A percentile compares a stretch with the other conserved stretches of the same genome.
Evolutionary conservation across 2,329 filamentous ascomycete species (phyloP).

Genomic region (Aspergillus bombycis): DNA sequence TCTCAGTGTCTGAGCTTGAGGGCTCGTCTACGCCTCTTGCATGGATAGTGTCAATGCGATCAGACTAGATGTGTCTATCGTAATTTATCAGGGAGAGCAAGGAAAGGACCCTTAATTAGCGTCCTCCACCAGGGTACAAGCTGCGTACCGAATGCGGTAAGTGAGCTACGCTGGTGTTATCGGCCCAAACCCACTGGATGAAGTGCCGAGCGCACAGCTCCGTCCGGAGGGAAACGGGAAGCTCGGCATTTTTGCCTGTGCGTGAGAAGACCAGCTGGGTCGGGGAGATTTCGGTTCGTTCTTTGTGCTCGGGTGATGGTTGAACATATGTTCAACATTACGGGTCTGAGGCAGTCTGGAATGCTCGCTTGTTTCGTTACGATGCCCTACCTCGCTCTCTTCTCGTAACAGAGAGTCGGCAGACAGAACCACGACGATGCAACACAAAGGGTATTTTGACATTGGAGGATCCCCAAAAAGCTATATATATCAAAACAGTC

Average conservation of each 20-base stretch:
- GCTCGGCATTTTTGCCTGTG: background rate
- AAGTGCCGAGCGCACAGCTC: background rate
- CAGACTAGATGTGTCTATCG: background rate
- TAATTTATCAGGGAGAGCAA: background rate
- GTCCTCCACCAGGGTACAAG: background rate
- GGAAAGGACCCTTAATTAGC: background rate
- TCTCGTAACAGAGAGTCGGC: background rate
- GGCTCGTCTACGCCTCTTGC: background rate
- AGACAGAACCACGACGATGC: background rate
- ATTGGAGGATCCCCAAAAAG: background rate
- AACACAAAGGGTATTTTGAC: slow-evolving; percentile 4
- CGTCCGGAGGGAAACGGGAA: background rate
- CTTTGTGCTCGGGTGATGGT: background rate
- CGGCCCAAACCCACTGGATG: background rate
- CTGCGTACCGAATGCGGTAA: background rate
- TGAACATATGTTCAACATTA: background rate
- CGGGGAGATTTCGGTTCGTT: no score
- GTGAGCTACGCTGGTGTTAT: background rate
- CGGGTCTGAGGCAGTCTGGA: background rate
- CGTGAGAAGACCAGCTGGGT: background rate
- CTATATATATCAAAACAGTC: slow-evolving; percentile 2
- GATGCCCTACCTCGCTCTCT: background rate
- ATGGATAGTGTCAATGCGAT: background rate
- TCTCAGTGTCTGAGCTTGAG: background rate
- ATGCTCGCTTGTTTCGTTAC: background rate